A percentile compares a stretch with the other conserved stretches of the same genome.
phyloP scores from a whole-genome alignment of 768 basidiomycete species.

The Krasilnikovozyma curviuscula region DNA sequence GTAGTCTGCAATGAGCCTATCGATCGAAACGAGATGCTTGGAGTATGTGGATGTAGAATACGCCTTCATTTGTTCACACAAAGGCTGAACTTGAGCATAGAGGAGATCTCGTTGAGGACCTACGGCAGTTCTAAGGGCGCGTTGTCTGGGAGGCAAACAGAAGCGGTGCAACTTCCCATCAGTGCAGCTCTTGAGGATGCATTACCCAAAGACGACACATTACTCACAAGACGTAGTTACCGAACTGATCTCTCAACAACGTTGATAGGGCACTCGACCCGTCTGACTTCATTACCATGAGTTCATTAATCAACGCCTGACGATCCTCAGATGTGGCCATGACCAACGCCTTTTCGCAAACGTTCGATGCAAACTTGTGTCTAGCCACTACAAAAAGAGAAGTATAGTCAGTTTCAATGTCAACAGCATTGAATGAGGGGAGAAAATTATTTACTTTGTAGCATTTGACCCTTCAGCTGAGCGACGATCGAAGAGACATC shows the following conservation, averaged over 20 bases:
- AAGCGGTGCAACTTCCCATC: not conserved
- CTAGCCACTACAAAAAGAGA: constrained; percentile 15
- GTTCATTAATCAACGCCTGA: constrained; percentile 55
- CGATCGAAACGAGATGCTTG: constrained; percentile 44
- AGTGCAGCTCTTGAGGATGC: constrained; percentile 26
- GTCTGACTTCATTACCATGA: constrained; percentile 46
- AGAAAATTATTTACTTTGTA: constrained; percentile 23
- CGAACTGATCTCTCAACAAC: constrained; percentile 73
- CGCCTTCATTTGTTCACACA: constrained; percentile 49
- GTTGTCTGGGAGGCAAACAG: constrained; percentile 15
- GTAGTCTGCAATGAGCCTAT: no score
- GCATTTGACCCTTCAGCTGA: constrained; percentile 55
- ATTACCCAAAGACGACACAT: constrained; percentile 53
- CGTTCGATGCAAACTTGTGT: constrained; percentile 80
- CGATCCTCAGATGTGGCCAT: constrained; percentile 47
- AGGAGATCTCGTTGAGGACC: constrained; percentile 52
- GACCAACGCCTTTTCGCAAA: constrained; percentile 72
- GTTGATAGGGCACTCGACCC: constrained; percentile 47
- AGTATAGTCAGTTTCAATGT: not conserved
- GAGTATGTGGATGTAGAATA: constrained; percentile 47
- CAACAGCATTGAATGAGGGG: not conserved
- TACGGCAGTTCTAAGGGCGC: constrained; percentile 48
- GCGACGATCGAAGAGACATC: constrained; percentile 50
- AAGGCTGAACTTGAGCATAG: constrained; percentile 42
- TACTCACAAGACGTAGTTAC: constrained; percentile 19